These are phyloP conservation scores for Drechslerella dactyloides DNA, from an alignment of 2,329 filamentous ascomycete genomes.

Conservation along the genomic window DNA sequence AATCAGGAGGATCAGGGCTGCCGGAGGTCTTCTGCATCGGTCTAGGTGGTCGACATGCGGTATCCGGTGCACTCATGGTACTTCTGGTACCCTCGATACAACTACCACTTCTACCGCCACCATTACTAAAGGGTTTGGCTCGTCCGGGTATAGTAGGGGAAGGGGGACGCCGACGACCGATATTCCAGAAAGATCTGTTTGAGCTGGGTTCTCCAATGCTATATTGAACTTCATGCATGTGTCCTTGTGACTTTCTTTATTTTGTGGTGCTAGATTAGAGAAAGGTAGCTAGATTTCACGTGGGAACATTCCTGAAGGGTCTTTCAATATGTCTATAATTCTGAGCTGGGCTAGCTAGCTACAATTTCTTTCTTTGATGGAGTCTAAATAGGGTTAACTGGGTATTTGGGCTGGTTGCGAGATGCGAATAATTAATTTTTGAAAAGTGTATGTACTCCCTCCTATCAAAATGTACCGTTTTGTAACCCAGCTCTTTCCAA, in stretches of 20 bases:
- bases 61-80: conserved; percentile 14
- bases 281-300: neutral
- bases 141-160: neutral
- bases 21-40: conserved; percentile 42
- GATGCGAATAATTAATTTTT: neutral
- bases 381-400: neutral
- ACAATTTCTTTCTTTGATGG: neutral
- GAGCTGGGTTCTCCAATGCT: neutral
- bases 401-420: neutral
- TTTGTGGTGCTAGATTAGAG: neutral
- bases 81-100: neutral
- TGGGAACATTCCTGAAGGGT: neutral
- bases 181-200: neutral
- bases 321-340: neutral
- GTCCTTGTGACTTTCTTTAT: neutral
- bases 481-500: neutral
- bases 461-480: neutral
- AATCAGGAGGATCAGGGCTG: conserved; percentile 28
- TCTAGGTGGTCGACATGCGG: conserved; percentile 28
- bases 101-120: conserved; percentile 14
- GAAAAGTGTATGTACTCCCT: neutral
- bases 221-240: neutral
- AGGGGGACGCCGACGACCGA: neutral
- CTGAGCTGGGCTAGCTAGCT: neutral
- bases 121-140: neutral